Evolutionary conservation across 2,329 filamentous ascomycete species (phyloP).

Genomic region (Diplodia seriata): DNA sequence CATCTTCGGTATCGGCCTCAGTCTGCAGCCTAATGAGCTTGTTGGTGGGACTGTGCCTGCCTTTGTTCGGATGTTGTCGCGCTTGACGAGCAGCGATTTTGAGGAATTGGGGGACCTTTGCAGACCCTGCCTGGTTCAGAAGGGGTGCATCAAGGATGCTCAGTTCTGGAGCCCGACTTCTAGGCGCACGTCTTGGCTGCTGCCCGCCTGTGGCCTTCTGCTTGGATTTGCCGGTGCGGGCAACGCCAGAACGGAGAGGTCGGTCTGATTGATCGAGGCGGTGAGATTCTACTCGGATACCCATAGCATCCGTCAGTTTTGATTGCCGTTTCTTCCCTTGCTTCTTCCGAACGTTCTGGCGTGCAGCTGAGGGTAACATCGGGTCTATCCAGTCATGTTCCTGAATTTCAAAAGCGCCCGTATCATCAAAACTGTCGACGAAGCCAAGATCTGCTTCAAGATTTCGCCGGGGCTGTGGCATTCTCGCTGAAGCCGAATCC

Average conservation of each 20-base stretch:
- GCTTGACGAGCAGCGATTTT: conserved; percentile 62
- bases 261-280: conserved; percentile 24
- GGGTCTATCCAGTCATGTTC: conserved; percentile 55
- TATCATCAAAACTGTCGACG: conserved; percentile 1
- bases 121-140: background rate
- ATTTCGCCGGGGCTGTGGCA: background rate
- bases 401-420: conserved; percentile 47
- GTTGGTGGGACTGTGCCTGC: conserved; percentile 58
- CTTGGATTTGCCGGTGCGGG: background rate
- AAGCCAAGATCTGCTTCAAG: conserved; percentile 26
- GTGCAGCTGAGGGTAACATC: conserved; percentile 45
- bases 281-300: conserved; percentile 32
- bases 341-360: conserved; percentile 38
- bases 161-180: conserved; percentile 42
- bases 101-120: conserved; percentile 59
- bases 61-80: conserved; percentile 55
- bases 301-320: conserved; percentile 48
- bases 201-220: background rate
- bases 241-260: background rate
- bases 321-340: conserved; percentile 43
- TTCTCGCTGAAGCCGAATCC: background rate
- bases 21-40: conserved; percentile 63
- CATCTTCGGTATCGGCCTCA: conserved; percentile 61
- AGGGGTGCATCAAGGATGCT: conserved; percentile 59
- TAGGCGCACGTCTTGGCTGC: conserved; percentile 29